phyloP scores from a whole-genome alignment of 2,329 filamentous ascomycete genomes.

The Thielaviopsis ethacetica region DNA sequence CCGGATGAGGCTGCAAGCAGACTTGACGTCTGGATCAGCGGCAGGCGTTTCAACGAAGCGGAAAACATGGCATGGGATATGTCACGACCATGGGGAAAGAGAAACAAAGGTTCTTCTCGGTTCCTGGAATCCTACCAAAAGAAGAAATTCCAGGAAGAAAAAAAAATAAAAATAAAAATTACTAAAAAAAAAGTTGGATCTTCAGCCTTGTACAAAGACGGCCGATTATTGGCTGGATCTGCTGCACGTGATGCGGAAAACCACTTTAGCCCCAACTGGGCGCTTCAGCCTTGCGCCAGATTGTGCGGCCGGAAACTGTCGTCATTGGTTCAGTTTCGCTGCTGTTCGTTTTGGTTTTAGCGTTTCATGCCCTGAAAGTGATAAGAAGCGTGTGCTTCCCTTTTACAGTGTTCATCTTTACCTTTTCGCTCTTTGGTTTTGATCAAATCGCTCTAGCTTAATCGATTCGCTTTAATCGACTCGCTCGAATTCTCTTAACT shows the following conservation, averaged over 20 bases:
- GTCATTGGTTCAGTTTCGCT: neutral
- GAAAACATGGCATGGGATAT: slow-evolving; percentile 2
- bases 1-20: neutral
- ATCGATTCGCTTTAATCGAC: neutral
- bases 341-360: neutral
- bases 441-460: neutral
- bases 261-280: neutral
- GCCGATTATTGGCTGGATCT: slow-evolving; percentile 26
- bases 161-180: too few species aligned
- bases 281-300: neutral
- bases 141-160: neutral
- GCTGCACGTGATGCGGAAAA: neutral
- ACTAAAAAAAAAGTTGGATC: neutral
- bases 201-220: slow-evolving; percentile 4
- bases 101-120: neutral
- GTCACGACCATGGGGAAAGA: neutral
- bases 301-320: neutral
- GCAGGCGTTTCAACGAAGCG: slow-evolving; percentile 1
- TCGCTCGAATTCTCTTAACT: too few species aligned
- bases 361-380: neutral
- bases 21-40: neutral
- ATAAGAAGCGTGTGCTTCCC: too few species aligned
- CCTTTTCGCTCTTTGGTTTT: slow-evolving; percentile 18
- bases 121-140: neutral
- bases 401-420: too few species aligned